Base-by-base conservation (phyloP, 768 basidiomycete genomes). In the Panaeolus papilionaceus region DNA sequence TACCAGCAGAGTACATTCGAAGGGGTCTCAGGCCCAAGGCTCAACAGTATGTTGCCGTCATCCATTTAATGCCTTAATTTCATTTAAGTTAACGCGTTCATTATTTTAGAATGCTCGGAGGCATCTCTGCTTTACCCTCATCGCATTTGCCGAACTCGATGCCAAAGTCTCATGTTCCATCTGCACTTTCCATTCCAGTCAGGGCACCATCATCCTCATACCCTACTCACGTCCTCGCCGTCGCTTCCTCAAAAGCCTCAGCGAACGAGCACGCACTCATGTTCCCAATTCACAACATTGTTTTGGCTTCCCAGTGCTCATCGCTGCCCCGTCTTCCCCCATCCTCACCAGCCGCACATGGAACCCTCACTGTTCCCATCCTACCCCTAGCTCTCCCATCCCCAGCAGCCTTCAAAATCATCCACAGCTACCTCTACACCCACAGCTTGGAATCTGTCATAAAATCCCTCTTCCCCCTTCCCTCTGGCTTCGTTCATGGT, bases 371-470 rank as follows among this genome's bases (percentile, higher is more conserved):
- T n/a, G 74, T 94, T 4, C 92, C 93, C 23, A 86, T 94, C 18
- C 81, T 93, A 12, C 89, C 88, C 2, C 78, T 95, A 71, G 82
- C 86, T 47, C 82, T 95, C 12, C 93, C 93, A 2, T 89, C 90
- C 1, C 87, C 91, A 0, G 83, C 85, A 2, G 87, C 91, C 0
- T 94, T 93, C 78, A 78, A 86, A 9, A 77, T 88, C 38, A 81
- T 95, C 9, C 88, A 88, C 70, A 76, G 81, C 0, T 93, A 85
- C 81, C 81, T 95, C 70, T 93, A 95, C 79, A 85, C 85, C 33
- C 88, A 91, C 73, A 84, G 87, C 69, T 80, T 89, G 33, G 82
- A 81, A 47, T 69, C 78, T n/a, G 84, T 94, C 65, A 81, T 94
- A 44, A 81, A 81, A 28, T 79, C 86, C 0, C 86, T 94, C 62